A percentile compares a stretch with the other conserved stretches of the same genome.
Conservation (phyloP, 2,329 filamentous ascomycete genomes). For the Cladophialophora bantiana region DNA sequence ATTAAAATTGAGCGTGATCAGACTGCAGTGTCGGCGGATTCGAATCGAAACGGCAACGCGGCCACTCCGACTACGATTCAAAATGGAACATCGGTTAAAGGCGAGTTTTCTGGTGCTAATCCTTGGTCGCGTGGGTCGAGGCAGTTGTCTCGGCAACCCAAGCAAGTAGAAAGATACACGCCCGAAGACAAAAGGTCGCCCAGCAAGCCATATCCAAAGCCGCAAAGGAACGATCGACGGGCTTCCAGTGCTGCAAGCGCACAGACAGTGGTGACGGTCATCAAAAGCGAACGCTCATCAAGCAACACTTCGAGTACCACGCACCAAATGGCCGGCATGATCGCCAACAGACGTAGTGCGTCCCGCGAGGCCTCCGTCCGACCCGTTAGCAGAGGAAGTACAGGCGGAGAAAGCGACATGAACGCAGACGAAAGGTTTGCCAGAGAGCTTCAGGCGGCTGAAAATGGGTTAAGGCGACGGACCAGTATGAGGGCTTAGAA, state of each 20-base stretch:
- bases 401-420: constrained; percentile 34
- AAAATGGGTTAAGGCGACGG: constrained; percentile 39
- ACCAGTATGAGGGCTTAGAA: constrained; percentile 39
- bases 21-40: constrained; percentile 1
- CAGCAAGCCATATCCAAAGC: constrained; percentile 27
- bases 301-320: constrained; percentile 38
- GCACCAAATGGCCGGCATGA: constrained; percentile 27
- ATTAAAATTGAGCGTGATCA: constrained; percentile 18
- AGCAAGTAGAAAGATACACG: constrained; percentile 50
- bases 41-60: constrained; percentile 17
- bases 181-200: constrained; percentile 43
- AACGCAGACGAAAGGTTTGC: constrained; percentile 39
- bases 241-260: constrained; percentile 36
- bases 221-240: constrained; percentile 26
- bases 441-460: constrained; percentile 38
- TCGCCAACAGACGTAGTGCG: constrained; percentile 24
- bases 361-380: constrained; percentile 21
- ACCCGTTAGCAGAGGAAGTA: constrained; percentile 28
- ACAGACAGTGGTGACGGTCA: constrained; percentile 28
- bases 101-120: constrained; percentile 40
- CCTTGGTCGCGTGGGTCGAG: constrained; percentile 51
- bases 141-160: constrained; percentile 54
- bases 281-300: constrained; percentile 36
- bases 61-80: constrained; percentile 26
- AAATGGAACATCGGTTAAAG: constrained; percentile 22